These are phyloP conservation scores for Pulveroboletus sp. DNA, from an alignment of 768 basidiomycete genomes.

Conservation along the genomic window DNA sequence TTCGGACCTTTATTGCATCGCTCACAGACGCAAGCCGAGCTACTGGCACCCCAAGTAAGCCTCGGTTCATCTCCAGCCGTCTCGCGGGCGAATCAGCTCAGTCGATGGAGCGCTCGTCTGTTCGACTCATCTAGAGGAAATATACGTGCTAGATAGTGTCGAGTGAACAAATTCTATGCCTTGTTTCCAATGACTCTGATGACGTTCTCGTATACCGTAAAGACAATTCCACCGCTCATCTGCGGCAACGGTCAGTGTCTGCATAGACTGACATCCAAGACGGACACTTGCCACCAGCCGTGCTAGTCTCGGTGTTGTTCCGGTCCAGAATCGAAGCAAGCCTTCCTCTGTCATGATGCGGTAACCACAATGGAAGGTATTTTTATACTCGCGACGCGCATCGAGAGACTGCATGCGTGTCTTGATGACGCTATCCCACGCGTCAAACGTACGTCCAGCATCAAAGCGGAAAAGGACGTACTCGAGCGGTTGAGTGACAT, in stretches of 20 bases:
- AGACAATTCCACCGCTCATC: conserved; percentile 91
- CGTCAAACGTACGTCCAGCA: neutral
- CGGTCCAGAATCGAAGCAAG: conserved; percentile 89
- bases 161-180: neutral
- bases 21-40: conserved; percentile 24
- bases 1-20: conserved; percentile 18
- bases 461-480: conserved; percentile 29
- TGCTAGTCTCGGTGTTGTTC: conserved; percentile 85
- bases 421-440: conserved; percentile 74
- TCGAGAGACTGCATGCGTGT: conserved; percentile 95
- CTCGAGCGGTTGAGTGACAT: conserved; percentile 84
- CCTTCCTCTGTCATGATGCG: conserved; percentile 94
- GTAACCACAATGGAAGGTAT: conserved; percentile 94
- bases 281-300: conserved; percentile 67
- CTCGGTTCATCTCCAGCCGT: neutral
- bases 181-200: conserved; percentile 46
- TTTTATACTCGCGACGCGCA: conserved; percentile 79
- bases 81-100: neutral
- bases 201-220: conserved; percentile 85
- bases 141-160: conserved; percentile 10
- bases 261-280: neutral
- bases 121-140: conserved; percentile 13
- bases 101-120: conserved; percentile 17
- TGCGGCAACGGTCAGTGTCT: conserved; percentile 27
- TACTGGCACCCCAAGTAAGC: conserved; percentile 14